Base-by-base conservation (phyloP, 1,284 basidiomycete species). In the Malassezia dermatis region DNA sequence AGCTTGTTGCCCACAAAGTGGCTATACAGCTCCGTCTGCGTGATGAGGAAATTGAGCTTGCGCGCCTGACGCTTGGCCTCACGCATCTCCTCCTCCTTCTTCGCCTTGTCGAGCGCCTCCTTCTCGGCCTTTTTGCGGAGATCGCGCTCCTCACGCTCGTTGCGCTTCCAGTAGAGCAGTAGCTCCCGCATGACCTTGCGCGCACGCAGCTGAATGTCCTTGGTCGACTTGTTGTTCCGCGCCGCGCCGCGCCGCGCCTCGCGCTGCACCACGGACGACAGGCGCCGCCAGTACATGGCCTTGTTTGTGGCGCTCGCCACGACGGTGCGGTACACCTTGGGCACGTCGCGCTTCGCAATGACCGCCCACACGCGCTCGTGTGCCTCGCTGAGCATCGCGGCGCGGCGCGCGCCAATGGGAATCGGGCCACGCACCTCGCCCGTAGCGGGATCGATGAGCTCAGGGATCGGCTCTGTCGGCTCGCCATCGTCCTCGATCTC, bases 1-100 rank as follows among this genome's bases (percentile, higher is more conserved):
- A 98, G 82, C 78, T 98, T 98, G 77, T 85, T 95, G 35, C 94
- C 93, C 57, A 99, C 89, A 80, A 98, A 98, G 79, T 99, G 94
- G 65, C 89, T 94, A 78, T 98, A 99, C 11, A 98, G 82, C 76
- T 99, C 94, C 11, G 94, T 98, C 77, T 98, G 94, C 58, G 89
- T 96, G 77, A 99, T 93, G 76, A 99, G 80, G 79, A 98, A 99
- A 78, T 98, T 95, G 54, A 99, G 83, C 77, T 98, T 98, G 64
- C 94, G 83, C 3, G 91, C 88, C 77, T 95, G 90, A 48, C 94
- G 81, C 56, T 93, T 88, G 26, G 88, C 86, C 77, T 99, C 94
- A 47, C 94, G 83, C 74, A 86, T 88, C 78, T 98, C 94, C 76
- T 98, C 94, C 76, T 98, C 94, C 39, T 89, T 79, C 76, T 87